Base-by-base conservation (phyloP, 495 filamentous ascomycete species). In the Thermothielavioides terrestris region DNA sequence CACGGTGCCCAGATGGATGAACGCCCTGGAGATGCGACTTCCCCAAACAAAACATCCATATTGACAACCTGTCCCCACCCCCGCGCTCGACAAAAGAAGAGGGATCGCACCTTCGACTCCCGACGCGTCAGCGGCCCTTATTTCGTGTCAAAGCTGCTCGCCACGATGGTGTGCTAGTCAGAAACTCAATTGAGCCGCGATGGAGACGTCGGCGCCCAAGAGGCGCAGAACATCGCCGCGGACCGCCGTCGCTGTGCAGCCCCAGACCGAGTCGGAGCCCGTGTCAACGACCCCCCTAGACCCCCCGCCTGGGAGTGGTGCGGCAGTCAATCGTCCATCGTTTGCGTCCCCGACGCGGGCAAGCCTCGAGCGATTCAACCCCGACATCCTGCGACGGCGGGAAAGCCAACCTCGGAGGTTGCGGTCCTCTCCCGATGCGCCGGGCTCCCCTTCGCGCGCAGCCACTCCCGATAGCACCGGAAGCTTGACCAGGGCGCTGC, bases 331-430 rank as follows among this genome's bases (percentile, higher is more conserved):
- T 15, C 75, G 75, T 4, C 74, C 76, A 0, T 85, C 82, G 0
- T 85, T 80, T 58, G 77, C 78, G 36, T 83, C 82, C 4, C 84
- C 83, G 4, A 85, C 81, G 0, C 77, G 74, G 54, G 74, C 81
- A 4, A 85, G 78, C 55, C 60, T 85, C 15, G 76, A 81, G 53
- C 77, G 78, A 58, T 77, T 78, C 52, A 77, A 85, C 56, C 80
- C 83, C 6, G 77, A 78, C 7, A 64, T 81, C 14, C 55, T 83
- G 36, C 67, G 72, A 40, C 75, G 76, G 49, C 66, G 74, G 25
- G 58, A 67, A 37, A 63, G 65, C 37, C 54, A 56, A 6, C 56
- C 50, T 23, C 54, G 51, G 64, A 59, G 66, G 65, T 37, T 50
- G 38, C 59, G 55, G 43, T 56, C 38, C 51, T 65, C 55, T 11